Base-by-base conservation (phyloP, 495 filamentous ascomycete species). In the Rostrohypoxylon terebratum region DNA sequence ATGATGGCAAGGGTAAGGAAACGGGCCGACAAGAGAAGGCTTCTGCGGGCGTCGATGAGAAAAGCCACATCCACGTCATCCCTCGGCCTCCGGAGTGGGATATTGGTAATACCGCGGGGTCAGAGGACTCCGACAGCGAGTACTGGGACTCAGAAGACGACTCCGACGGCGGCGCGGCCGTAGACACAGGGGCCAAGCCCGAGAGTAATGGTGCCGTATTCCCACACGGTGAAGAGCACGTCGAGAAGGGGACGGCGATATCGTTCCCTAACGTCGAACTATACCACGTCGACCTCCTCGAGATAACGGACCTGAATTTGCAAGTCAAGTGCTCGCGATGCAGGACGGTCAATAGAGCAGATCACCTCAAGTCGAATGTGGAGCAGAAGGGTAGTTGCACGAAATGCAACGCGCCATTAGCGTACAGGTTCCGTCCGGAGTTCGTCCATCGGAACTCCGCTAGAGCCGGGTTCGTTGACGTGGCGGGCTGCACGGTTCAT, bases 31-130 rank as follows among this genome's bases (percentile, higher is more conserved):
- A 58, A 18, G 40, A 57, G 20, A 36, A 3, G 13, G 21, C 31
- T 5, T 64, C 63, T 53, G 69, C 73, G 14, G 50, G 55, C 7
- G 68, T 63, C 2, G 60, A 67, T 13, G 87, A 84, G 50, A 88
- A 83, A 40, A 83, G 84, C 9, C 94, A 97, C 77, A 79, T 97
- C 42, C 88, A 90, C 71, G 81, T 92, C 63, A 93, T 97, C 50
- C 90, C 92, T 13, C 85, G 93, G 4, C 94, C 94, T 1, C 91
- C 92, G 2, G 94, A 97, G 75, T 97, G 94, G 94, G 81, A 84
- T 7, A 73, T 83, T 0, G 83, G 81, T 16, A 77, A 79, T 28
- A 79, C 84, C 4, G 82, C 78, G 33, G 84, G 85, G 4, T 83
- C 81, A 13, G 82, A 86, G 20, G 82, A 82, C 34, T 79, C 78